Conservation (phyloP, 129 eudicot genomes). For the Smallanthus sonchifolius region DNA sequence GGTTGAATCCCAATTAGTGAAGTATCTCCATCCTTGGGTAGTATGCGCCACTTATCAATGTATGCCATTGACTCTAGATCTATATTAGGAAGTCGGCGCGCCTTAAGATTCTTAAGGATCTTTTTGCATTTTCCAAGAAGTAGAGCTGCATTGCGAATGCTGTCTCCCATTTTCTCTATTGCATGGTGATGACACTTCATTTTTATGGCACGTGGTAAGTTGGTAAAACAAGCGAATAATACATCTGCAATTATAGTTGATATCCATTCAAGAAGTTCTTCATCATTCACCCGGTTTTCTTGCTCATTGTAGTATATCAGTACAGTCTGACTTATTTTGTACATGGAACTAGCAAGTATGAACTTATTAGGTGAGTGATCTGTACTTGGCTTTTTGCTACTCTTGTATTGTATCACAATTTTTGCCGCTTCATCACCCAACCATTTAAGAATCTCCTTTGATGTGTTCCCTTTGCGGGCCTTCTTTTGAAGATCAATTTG, state of each 20-base stretch:
- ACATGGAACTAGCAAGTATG: background rate
- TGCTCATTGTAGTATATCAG: background rate
- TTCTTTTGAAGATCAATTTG: background rate
- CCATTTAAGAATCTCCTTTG: background rate
- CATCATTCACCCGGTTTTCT: background rate
- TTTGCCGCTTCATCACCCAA: background rate
- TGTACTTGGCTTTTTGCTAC: background rate
- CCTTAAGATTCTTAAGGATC: background rate
- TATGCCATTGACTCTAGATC: background rate
- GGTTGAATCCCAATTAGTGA: background rate
- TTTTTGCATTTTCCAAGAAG: background rate
- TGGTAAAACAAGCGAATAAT: background rate
- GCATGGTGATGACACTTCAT: background rate
- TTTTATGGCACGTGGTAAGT: background rate
- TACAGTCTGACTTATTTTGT: background rate
- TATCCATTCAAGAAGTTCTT: background rate
- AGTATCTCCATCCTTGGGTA: background rate
- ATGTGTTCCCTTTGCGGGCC: background rate
- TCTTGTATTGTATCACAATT: background rate
- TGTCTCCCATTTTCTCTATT: background rate
- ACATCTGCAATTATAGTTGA: background rate
- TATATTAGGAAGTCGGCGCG: background rate
- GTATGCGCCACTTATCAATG: background rate
- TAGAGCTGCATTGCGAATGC: background rate
- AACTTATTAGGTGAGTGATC: background rate